Conservation (phyloP, 306 rosid genomes). For the Ochetophila trinervis region DNA sequence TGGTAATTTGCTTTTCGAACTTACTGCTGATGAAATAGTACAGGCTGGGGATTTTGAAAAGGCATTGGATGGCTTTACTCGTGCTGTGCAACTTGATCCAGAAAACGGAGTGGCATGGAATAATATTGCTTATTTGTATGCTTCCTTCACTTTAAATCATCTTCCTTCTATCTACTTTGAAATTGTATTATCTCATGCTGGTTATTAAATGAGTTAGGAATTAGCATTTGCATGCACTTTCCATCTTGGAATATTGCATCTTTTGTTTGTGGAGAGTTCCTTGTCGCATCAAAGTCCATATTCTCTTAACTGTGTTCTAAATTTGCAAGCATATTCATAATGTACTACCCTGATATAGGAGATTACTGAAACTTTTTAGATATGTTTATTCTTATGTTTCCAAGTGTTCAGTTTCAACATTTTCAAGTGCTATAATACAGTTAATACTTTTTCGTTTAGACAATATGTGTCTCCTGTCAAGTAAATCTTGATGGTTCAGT, state of each 20-base stretch:
- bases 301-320: not conserved
- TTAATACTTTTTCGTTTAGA: too few species aligned
- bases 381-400: too few species aligned
- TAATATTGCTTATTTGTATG: constrained; percentile 96
- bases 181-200: too few species aligned
- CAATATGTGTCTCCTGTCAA: too few species aligned
- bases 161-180: not conserved
- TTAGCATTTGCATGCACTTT: too few species aligned
- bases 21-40: constrained; percentile 25
- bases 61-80: constrained; percentile 94
- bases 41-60: constrained; percentile 91
- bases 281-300: too few species aligned
- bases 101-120: constrained; percentile 99
- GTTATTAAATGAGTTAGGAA: too few species aligned
- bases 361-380: not conserved
- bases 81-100: constrained; percentile 96
- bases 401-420: not conserved
- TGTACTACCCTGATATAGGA: not conserved
- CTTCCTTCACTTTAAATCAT: constrained; percentile 14
- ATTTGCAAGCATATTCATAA: not conserved
- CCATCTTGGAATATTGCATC: too few species aligned
- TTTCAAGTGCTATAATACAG: too few species aligned
- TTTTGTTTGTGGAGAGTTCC: too few species aligned
- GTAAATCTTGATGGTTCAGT: too few species aligned
- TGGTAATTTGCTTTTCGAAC: too few species aligned